These are phyloP conservation scores for Corrigiola litoralis DNA, from an alignment of 179 eudicot species.

Conservation along the genomic window DNA sequence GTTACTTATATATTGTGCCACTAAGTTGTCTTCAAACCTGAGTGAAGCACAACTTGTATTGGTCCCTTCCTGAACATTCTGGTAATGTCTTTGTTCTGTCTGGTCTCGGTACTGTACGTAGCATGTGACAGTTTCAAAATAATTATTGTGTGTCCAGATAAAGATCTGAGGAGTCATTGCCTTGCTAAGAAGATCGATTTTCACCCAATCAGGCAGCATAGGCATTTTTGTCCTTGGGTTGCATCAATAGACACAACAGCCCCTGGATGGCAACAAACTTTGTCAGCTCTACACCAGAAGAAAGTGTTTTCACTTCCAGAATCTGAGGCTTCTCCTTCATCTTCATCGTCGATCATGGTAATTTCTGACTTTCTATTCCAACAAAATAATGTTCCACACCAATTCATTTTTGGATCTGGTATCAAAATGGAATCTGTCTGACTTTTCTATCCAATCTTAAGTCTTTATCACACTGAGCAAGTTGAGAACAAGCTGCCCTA, in stretches of 20 bases:
- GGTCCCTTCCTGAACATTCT: no score
- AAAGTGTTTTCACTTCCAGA: constrained; percentile 51
- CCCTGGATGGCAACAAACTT: constrained; percentile 87
- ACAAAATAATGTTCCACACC: background rate
- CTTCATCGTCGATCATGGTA: constrained; percentile 78
- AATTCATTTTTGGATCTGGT: background rate
- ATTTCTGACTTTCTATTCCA: background rate
- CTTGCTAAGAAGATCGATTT: constrained; percentile 46
- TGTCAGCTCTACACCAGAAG: constrained; percentile 68
- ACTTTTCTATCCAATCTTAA: no score
- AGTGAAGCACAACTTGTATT: no score
- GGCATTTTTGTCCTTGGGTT: constrained; percentile 94
- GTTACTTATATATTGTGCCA: no score
- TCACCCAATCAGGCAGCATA: constrained; percentile 80
- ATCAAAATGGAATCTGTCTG: no score
- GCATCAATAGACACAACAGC: constrained; percentile 37
- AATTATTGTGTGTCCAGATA: constrained; percentile 28
- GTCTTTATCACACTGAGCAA: no score
- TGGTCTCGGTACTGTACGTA: background rate
- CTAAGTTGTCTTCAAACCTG: no score
- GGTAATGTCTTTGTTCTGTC: no score
- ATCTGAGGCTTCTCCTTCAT: constrained; percentile 37
- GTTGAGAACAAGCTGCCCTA: no score
- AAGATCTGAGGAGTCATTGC: constrained; percentile 21
- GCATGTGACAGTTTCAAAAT: background rate